Base-by-base conservation (phyloP, 2,329 filamentous ascomycete genomes). In the Trichophyton mentagrophytes region DNA sequence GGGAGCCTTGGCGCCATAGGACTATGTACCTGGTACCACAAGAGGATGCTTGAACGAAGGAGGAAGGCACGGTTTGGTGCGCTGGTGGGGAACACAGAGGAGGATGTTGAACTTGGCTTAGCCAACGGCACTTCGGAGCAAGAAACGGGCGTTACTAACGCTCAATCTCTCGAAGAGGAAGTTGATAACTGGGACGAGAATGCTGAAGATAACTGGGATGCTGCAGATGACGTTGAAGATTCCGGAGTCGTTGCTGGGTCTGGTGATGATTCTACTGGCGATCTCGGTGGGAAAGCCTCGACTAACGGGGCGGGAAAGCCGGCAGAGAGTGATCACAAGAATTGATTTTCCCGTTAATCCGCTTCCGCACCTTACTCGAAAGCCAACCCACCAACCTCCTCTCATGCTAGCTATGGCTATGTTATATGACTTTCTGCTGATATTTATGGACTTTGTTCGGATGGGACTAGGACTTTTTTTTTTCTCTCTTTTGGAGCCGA, bases 131-230 rank as follows among this genome's bases (percentile, higher is more conserved):
- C 73, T 22, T 77, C 69, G 30, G 74, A 70, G 46, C 87, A 88
- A 65, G 87, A 89, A 72, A 83, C 81, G 33, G 86, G 86, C 17
- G 76, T 89, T n/a, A 67, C 68, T 33, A 73, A 74, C 20, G 72
- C 64, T 2, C 68, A 71, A 64, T 80, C 77, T 1, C 70, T 95
- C 20, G 90, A 95, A 66, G 83, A 92, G 62, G 89, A 95, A 75
- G 82, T 96, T 6, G 91, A 96, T 70, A 90, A 92, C 66, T 96
- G 91, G 90, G 90, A 96, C 69, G 91, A 96, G 76, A 93, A 96
- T 73, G 81, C 78, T 0, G 82, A 83, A 62, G 82, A 85, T 67
- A 78, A 77, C 66, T 87, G 83, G 84, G 84, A 86, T 58, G 80
- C 82, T 1, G 83, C 83, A 33, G 83, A 79, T 56, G 72, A 67